A percentile compares a stretch with the other conserved stretches of the same genome.
phyloP scores from a whole-genome alignment of 495 filamentous ascomycete genomes.

The Ramalina peruviana region DNA sequence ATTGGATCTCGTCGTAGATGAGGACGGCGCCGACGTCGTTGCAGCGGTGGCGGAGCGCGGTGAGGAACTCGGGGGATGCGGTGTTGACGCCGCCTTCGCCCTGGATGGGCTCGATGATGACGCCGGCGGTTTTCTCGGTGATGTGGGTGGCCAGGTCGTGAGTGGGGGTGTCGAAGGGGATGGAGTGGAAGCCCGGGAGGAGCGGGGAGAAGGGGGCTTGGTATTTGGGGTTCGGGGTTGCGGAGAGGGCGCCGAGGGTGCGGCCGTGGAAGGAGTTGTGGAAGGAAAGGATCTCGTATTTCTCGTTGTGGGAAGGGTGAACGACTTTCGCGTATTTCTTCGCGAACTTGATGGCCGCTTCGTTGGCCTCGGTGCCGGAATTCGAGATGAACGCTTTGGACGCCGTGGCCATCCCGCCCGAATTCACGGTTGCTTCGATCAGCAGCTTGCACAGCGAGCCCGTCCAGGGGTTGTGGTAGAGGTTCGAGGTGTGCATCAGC shows the following conservation, averaged over 20 bases:
- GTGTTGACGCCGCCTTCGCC: slow-evolving; percentile 89
- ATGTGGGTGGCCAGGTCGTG: slow-evolving; percentile 54
- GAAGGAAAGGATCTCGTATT: slow-evolving; percentile 81
- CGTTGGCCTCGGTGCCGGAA: slow-evolving; percentile 88
- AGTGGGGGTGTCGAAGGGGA: slow-evolving; percentile 63
- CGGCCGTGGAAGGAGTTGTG: slow-evolving; percentile 86
- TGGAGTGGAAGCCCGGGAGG: slow-evolving; percentile 84
- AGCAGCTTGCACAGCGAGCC: slow-evolving; percentile 74
- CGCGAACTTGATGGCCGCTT: slow-evolving; percentile 93
- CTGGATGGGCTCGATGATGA: slow-evolving; percentile 96
- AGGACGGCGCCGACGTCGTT: slow-evolving; percentile 77
- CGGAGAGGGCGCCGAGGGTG: slow-evolving; percentile 82
- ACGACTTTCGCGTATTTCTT: slow-evolving; percentile 71
- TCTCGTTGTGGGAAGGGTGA: slow-evolving; percentile 49
- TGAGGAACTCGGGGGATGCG: slow-evolving; percentile 66
- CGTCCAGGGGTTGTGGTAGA: slow-evolving; percentile 93
- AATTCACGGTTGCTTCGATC: slow-evolving; percentile 57
- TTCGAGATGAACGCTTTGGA: slow-evolving; percentile 86
- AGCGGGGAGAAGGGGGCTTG: slow-evolving; percentile 90
- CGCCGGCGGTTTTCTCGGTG: slow-evolving; percentile 75
- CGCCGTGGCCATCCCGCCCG: slow-evolving; percentile 69
- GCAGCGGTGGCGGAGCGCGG: slow-evolving; percentile 64
- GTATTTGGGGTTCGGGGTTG: slow-evolving; percentile 98
- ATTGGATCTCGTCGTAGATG: slow-evolving; percentile 95
- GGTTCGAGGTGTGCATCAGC: slow-evolving; percentile 80